Base-by-base conservation (phyloP, 371 early-diverging fungal genomes). In the Massospora cicadina region DNA sequence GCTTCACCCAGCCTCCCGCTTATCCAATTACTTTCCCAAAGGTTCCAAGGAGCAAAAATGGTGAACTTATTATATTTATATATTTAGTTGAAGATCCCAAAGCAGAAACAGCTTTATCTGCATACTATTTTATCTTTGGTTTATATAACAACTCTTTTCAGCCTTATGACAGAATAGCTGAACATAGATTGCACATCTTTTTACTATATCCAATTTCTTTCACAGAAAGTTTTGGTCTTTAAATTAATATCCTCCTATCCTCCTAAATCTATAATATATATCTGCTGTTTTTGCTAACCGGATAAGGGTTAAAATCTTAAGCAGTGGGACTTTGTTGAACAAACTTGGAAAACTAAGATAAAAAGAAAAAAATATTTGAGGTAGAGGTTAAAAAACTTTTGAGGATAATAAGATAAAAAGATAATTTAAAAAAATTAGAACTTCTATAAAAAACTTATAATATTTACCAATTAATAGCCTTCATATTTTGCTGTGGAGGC, bases 141-240 rank as follows among this genome's bases (percentile, higher is more conserved):
- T 68, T 72, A 33, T 75, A 76, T 3, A 69, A 72, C 43, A 82
- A 83, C 60, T 76, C 81, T 25, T 69, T 75, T 59, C 86, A 85
- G 68, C 80, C 82, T 61, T 75, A 76, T 66, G 88, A 87, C 70
- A 73, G 81, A 29, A 77, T 87, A 30, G 71, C 75, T 7, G 63
- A 74, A 24, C 68, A 71, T 60, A 79, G 81, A 10, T 84, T 76
- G 75, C 77, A 72, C 54, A 84, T 86, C 0, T 75, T 23, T 73
- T 85, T 70, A 86, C 87, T n/a, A n/a, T n/a, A n/a, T n/a, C 30
- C 84, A 85, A 65, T 76, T 85, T 60, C 17, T 77, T 84, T 66
- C 77, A 72, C 60, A 80, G 80, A 24, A 70, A 77, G 32, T 74
- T 76, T 53, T 74, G 72, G 60, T 66, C 68, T 17, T n/a, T 7